Evolutionary conservation across 305 asterid genomes (phyloP), one percentile per base, ranked within the genome.

Genomic region (Fraxinus greggii): DNA sequence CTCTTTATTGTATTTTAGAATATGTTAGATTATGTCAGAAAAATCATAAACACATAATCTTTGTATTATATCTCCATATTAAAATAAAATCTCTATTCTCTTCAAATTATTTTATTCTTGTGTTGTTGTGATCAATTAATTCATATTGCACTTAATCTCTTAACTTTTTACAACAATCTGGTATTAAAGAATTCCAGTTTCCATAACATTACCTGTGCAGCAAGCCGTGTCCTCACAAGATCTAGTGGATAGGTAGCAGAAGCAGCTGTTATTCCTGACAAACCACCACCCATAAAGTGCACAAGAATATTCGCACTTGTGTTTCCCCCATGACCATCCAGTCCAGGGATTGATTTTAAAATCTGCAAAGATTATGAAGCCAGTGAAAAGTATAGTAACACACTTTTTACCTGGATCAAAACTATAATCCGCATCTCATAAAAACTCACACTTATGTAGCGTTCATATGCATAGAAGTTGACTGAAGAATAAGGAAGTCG

Each of bases 211-310:
- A 42, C 99, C 98, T 97, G 99, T 9, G 98, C 99, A 1, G 99
- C 93, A 32, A 97, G 93, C 79, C 98, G 87, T 26, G 99, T 97
- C 88, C 99, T 90, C 79, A 94, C 92, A 83, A 97, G 98, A 85
- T 97, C 99, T 88, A 97, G 87, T 0, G 98, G 98, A 82, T 97
- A 97, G 19, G 98, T 90, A 86, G 92, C 99, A 74, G 98, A 85
- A 78, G 99, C 98, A 77, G 99, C 90, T 23, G 98, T 97, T 80
- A 97, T 83, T 77, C 99, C 99, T 3, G 99, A 92, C 90, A 93
- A 86, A 59, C 99, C 99, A 84, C 98, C 99, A 74, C 97, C 91
- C 26, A 93, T 88, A 85, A 97, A 93, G 89, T 93, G 97, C 84
- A 93, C 97, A 76, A 89, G 75, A 31, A 82, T 75, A 84, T 92